A percentile compares a stretch with the other conserved stretches of the same genome.
Conservation (phyloP, 179 eudicot species). For the Corrigiola litoralis region DNA sequence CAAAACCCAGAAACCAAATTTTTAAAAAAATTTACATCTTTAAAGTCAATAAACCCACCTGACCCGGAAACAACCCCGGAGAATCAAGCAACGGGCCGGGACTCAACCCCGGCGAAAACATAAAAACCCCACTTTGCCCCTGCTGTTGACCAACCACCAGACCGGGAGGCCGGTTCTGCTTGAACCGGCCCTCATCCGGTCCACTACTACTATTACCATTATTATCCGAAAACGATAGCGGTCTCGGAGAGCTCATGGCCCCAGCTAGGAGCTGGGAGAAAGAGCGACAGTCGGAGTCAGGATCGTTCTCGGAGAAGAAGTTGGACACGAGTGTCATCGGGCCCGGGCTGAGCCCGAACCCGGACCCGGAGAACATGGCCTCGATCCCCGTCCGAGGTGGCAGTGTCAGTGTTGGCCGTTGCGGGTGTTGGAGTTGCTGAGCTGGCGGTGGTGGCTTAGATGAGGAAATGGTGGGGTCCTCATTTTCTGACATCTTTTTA, state of each 20-base stretch:
- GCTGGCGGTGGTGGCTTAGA: slow-evolving; percentile 14
- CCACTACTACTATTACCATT: slow-evolving; percentile 11
- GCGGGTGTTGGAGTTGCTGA: background rate
- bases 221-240: slow-evolving; percentile 5
- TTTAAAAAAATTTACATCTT: background rate
- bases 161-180: slow-evolving; percentile 46
- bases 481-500: slow-evolving; percentile 38
- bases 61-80: slow-evolving; percentile 63
- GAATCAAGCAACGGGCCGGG: slow-evolving; percentile 77
- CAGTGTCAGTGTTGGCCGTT: slow-evolving; percentile 44
- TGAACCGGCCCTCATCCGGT: slow-evolving; percentile 32
- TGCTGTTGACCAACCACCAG: slow-evolving; percentile 41
- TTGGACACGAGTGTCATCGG: slow-evolving; percentile 81
- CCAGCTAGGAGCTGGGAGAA: slow-evolving; percentile 84
- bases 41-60: slow-evolving; percentile 53
- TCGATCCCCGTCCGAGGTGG: slow-evolving; percentile 66
- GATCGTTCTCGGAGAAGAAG: slow-evolving; percentile 72
- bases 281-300: slow-evolving; percentile 60
- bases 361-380: slow-evolving; percentile 41
- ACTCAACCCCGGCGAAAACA: slow-evolving; percentile 67
- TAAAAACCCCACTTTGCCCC: slow-evolving; percentile 29
- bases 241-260: slow-evolving; percentile 56
- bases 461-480: slow-evolving; percentile 15
- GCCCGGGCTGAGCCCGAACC: slow-evolving; percentile 70
- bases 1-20: background rate